Percentiles rank a stretch among this genome's conserved stretches.
Conservation (phyloP, 805 yeast species). For the Cyberlindnera maclurae region DNA sequence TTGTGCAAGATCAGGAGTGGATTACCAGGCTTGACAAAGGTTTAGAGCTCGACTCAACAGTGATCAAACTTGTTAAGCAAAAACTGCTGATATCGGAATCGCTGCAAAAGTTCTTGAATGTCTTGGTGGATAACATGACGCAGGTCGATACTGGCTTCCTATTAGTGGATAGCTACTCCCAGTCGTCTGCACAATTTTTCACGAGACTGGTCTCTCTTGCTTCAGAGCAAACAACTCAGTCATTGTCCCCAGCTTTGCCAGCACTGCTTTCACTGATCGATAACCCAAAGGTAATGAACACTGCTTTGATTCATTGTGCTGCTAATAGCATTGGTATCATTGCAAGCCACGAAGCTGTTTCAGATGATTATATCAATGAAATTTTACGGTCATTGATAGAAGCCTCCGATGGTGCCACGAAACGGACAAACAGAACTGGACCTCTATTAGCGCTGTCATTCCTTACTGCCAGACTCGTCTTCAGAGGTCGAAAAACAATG, state of each 20-base stretch:
- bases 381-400: conserved; percentile 8
- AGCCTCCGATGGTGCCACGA: neutral
- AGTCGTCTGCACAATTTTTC: conserved; percentile 31
- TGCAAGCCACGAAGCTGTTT: conserved; percentile 32
- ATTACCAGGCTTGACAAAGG: conserved; percentile 60
- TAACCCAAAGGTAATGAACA: conserved; percentile 13
- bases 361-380: conserved; percentile 11
- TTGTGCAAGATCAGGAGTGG: conserved; percentile 74
- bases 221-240: conserved; percentile 8
- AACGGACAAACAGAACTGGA: conserved; percentile 1
- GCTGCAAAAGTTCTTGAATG: neutral
- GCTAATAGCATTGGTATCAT: conserved; percentile 43
- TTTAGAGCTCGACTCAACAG: conserved; percentile 50
- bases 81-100: conserved; percentile 18
- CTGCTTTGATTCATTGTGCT: conserved; percentile 27
- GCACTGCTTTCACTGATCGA: conserved; percentile 22
- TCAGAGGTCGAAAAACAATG: conserved; percentile 11
- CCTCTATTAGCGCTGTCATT: conserved; percentile 31
- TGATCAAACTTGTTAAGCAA: conserved; percentile 27
- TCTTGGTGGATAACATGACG: conserved; percentile 29
- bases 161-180: conserved; percentile 18
- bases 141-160: conserved; percentile 15
- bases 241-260: conserved; percentile 13
- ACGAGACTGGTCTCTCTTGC: conserved; percentile 18
- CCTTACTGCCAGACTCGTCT: conserved; percentile 37